Evolutionary conservation across 257 asterid genomes (phyloP), one percentile per base, ranked within the genome.

Genomic region (Craterostigma plantagineum): DNA sequence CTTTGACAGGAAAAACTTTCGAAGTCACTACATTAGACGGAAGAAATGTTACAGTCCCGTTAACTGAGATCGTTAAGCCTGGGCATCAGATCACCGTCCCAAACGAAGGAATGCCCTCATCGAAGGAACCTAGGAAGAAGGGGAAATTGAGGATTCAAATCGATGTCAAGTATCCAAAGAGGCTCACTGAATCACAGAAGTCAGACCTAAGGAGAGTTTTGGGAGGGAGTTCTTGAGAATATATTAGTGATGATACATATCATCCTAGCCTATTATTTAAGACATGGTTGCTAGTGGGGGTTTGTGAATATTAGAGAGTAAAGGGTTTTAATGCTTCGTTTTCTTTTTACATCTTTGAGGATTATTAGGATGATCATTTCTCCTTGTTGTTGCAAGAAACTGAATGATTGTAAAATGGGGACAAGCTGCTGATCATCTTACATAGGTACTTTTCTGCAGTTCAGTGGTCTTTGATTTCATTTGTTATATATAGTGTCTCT

Each of bases 81-180:
- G 98, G 93, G 10, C 73, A 76, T 7, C 93, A 87, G 60, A 43
- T 82, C 52, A 46, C 62, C 37, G 59, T 87, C 55, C 64, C 83
- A 27, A 71, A 77, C 43, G 99, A 90, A 75, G 99, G 95, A 17
- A 90, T 90, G 93, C 98, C 98, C 12, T 58, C 75, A 27, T 75
- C 95, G 0, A 90, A 72, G 57, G 95, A 72, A 9, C 95, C 81
- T 14, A 61, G 85, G 44, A 90, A 51, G 49, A 87, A 64, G 64
- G 98, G 98, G 48, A 72, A 66, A 53, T 62, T 90, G 46, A 79
- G 67, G 59, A 66, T 90, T 57, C 90, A 67, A 69, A 70, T 90
- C 34, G 93, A 83, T 49, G 91, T 90, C 27, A 68, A 57, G 63
- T 90, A 79, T 54, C 98, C 98, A 1, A 59, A 69, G 35, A 66